Conservation (phyloP, 495 filamentous ascomycete species). For the Neurospora hispaniola region DNA sequence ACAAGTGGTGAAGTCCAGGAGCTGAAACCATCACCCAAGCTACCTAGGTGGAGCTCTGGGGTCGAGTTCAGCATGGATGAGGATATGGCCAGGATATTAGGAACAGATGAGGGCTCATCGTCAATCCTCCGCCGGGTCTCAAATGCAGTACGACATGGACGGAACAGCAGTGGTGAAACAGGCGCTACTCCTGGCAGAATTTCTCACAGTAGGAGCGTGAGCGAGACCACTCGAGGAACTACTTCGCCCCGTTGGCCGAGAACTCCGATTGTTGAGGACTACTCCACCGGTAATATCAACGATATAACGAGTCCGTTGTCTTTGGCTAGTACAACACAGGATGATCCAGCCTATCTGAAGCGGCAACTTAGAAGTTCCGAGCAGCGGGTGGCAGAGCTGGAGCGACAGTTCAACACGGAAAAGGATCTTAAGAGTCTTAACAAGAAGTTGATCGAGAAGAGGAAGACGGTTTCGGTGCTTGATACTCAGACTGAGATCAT, state of each 20-base stretch:
- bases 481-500: slow-evolving; percentile 94
- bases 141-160: slow-evolving; percentile 85
- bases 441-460: slow-evolving; percentile 81
- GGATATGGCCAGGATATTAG: slow-evolving; percentile 73
- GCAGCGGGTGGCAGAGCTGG: slow-evolving; percentile 72
- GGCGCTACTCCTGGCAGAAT: slow-evolving; percentile 31
- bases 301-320: slow-evolving; percentile 70
- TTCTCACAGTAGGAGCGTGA: slow-evolving; percentile 43
- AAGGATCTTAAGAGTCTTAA: slow-evolving; percentile 77
- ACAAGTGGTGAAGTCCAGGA: slow-evolving; percentile 34
- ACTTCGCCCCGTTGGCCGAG: slow-evolving; percentile 56
- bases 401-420: slow-evolving; percentile 55
- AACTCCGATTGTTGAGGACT: slow-evolving; percentile 60
- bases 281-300: slow-evolving; percentile 29
- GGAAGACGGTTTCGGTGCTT: slow-evolving; percentile 90
- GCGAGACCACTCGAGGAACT: slow-evolving; percentile 45
- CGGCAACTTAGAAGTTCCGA: slow-evolving; percentile 71
- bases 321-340: slow-evolving; percentile 41
- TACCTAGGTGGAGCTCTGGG: slow-evolving; percentile 61
- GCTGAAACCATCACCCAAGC: slow-evolving; percentile 56
- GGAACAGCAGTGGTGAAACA: slow-evolving; percentile 60
- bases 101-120: slow-evolving; percentile 54
- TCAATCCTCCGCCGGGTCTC: slow-evolving; percentile 82
- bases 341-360: slow-evolving; percentile 65
- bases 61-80: slow-evolving; percentile 85